Base-by-base conservation (phyloP, 176 grass and related monocot genomes). In the Aegilops sharonensis region DNA sequence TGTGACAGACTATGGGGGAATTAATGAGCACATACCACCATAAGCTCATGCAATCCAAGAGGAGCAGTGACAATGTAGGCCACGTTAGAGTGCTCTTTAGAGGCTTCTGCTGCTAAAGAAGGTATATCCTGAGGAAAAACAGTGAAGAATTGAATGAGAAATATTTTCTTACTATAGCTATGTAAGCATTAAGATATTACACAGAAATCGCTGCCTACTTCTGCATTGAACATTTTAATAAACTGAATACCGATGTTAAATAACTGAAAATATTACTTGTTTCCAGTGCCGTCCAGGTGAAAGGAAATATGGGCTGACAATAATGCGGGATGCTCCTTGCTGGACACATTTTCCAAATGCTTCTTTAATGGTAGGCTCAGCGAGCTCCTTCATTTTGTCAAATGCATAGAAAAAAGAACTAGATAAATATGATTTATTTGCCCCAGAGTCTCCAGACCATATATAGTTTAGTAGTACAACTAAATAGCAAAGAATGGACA, bases 231-330 rank as follows among this genome's bases (percentile, higher is more conserved):
- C 65, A 85, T 61, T 52, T 59, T 24, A 61, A 78, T 30, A 31
- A 72, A 82, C 30, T 8, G 65, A 29, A 48, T 31, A 39, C 39
- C 11, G 17, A 72, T 48, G 8, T 39, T 77, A 56, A 40, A 57
- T 62, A 37, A 36, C 20, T 1, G 45, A 35, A 8, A 61, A 56
- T 17, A 76, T 83, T 91, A 97, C 95, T 85, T 95, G 81, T 13
- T 93, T 90, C 93, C 97, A 98, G 87, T 98, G 94, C 2, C 93
- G 79, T 81, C 97, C 92, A 79, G 97, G 93, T 20, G 93, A 95
- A 80, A 98, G 97, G 79, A 98, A 98, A 88, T 95, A 98, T 63
- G 92, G 97, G 84, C 90, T 95, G 52, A 94, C 72, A 73, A 98
- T 88, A 83, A 98, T 27, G 8, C 83, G 86, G 13, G 86, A 90